Percentiles rank a stretch among this genome's conserved stretches.
phyloP scores from a whole-genome alignment of 306 rosid species.

The Lathyrus aphaca region DNA sequence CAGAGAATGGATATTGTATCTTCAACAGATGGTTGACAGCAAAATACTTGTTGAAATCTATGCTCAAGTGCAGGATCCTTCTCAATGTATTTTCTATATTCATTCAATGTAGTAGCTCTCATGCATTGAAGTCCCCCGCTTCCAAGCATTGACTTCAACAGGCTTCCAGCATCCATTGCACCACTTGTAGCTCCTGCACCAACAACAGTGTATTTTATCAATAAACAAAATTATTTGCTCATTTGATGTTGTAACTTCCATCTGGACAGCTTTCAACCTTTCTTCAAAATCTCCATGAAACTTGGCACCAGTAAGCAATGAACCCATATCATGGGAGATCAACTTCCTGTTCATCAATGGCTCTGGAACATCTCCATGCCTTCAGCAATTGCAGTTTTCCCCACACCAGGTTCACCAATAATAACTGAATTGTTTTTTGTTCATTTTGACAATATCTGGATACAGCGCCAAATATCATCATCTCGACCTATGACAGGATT shows the following conservation, averaged over 20 bases:
- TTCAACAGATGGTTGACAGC: constrained; percentile 90
- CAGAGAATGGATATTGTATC: constrained; percentile 95
- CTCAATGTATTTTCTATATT: constrained; percentile 90
- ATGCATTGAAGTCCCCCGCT: constrained; percentile 96
- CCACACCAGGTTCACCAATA: constrained; percentile 98
- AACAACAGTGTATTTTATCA: constrained; percentile 96
- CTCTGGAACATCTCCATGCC: constrained; percentile 98
- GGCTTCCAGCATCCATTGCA: constrained; percentile 99
- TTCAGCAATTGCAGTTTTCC: constrained; percentile 98
- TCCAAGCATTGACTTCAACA: constrained; percentile 97
- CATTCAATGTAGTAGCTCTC: constrained; percentile 93
- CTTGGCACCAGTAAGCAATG: constrained; percentile 94
- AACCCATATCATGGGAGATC: constrained; percentile 96
- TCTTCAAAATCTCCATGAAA: constrained; percentile 96
- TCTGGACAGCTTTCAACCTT: constrained; percentile 91
- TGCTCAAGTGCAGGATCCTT: constrained; percentile 98
- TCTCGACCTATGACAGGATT: constrained; percentile 97
- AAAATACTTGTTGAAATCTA: constrained; percentile 93
- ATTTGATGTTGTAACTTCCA: constrained; percentile 90
- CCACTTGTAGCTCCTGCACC: constrained; percentile 99
- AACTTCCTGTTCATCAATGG: constrained; percentile 90
- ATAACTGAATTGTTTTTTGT: constrained; percentile 96
- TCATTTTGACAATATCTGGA: constrained; percentile 89
- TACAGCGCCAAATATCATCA: constrained; percentile 91
- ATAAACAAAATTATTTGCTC: constrained; percentile 91